phyloP scores from a whole-genome alignment of 768 basidiomycete species.

The Tylopilus rubrobrunneus region DNA sequence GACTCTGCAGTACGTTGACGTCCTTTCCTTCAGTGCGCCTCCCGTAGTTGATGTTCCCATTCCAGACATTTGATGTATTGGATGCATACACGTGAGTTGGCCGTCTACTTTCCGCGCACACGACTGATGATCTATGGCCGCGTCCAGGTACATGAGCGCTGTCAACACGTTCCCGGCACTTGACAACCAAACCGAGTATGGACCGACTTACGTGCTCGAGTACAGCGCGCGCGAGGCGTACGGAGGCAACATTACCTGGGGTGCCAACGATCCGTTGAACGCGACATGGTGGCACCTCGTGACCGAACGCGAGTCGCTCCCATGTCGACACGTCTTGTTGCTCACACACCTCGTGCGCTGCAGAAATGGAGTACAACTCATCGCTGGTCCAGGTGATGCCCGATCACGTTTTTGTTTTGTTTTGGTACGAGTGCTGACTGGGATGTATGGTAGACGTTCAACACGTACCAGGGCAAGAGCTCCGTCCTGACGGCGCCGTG shows the following conservation, averaged over 20 bases:
- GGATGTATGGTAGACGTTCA: neutral
- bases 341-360: neutral
- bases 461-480: neutral
- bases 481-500: neutral
- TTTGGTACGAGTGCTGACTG: neutral
- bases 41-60: no score
- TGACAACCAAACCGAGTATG: slow-evolving; percentile 49
- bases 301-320: slow-evolving; percentile 45
- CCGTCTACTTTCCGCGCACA: slow-evolving; percentile 15
- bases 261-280: slow-evolving; percentile 58
- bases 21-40: no score
- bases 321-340: neutral
- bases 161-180: slow-evolving; percentile 54
- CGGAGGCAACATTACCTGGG: slow-evolving; percentile 51
- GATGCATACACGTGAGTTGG: slow-evolving; percentile 60
- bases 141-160: slow-evolving; percentile 37
- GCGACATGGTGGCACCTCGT: slow-evolving; percentile 77
- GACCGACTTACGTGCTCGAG: slow-evolving; percentile 56
- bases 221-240: slow-evolving; percentile 67
- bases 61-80: slow-evolving; percentile 64
- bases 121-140: no score
- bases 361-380: slow-evolving; percentile 24
- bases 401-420: no score
- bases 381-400: slow-evolving; percentile 20
- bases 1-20: slow-evolving; percentile 18